Percentiles rank a stretch among this genome's conserved stretches.
Conservation (phyloP, 1,284 basidiomycete genomes). For the Bondarzewia mesenterica region DNA sequence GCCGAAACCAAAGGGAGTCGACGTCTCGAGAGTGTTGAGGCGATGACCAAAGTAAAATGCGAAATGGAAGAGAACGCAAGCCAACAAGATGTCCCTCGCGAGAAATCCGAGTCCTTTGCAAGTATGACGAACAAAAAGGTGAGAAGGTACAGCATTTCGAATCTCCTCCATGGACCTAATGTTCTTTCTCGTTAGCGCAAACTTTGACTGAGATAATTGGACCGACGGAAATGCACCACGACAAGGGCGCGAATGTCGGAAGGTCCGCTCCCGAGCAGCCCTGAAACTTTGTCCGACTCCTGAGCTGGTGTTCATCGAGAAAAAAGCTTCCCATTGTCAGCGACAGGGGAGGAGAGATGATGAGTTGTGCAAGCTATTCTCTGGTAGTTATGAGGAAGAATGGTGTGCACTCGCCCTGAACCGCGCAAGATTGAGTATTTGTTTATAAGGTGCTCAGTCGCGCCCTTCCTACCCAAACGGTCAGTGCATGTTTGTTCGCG, state of each 20-base stretch:
- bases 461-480: no score
- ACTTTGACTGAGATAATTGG: not conserved
- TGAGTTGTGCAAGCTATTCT: no score
- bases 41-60: not conserved
- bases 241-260: not conserved
- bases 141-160: not conserved
- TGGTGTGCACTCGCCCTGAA: no score
- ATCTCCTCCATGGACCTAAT: not conserved
- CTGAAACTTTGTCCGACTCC: no score
- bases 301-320: no score
- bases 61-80: not conserved
- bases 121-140: not conserved
- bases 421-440: no score
- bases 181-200: not conserved
- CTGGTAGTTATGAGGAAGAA: no score
- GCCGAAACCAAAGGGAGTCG: not conserved
- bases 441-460: no score
- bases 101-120: not conserved
- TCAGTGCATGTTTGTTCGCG: no score
- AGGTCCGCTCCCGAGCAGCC: no score
- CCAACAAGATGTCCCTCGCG: not conserved
- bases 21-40: not conserved
- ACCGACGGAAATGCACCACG: not conserved
- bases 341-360: no score
- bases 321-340: no score